These are phyloP conservation scores for Dentiscutata heterogama DNA, from an alignment of 371 early-diverging fungal genomes.

Conservation along the genomic window DNA sequence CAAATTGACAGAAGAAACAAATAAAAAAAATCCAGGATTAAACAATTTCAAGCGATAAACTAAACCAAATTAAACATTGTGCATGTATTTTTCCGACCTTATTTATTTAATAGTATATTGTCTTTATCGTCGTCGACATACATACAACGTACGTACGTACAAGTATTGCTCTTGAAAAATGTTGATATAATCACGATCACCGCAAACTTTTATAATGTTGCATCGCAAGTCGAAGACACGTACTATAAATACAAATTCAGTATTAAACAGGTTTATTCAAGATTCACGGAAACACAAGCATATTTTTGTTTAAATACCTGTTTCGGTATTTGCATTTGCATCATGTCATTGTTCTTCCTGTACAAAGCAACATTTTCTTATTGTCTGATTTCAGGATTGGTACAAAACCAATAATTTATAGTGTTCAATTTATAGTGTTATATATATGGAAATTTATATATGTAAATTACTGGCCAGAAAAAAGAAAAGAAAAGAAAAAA, in stretches of 20 bases:
- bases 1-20: no score
- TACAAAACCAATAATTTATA: not conserved
- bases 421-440: not conserved
- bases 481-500: not conserved
- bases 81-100: no score
- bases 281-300: not conserved
- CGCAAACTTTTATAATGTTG: no score
- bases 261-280: slow-evolving; percentile 7
- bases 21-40: no score
- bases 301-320: not conserved
- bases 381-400: not conserved
- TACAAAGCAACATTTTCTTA: not conserved
- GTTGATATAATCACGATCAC: no score
- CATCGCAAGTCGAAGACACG: no score
- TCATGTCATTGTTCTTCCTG: slow-evolving; percentile 20
- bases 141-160: no score
- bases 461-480: not conserved
- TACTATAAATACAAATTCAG: slow-evolving; percentile 2
- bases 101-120: no score
- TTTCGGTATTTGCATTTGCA: not conserved
- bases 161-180: no score
- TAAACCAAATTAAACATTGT: no score
- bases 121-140: no score
- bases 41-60: no score
- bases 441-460: not conserved